Conservation (phyloP, 2,329 filamentous ascomycete species). For the Zymoseptoria ardabiliae region DNA sequence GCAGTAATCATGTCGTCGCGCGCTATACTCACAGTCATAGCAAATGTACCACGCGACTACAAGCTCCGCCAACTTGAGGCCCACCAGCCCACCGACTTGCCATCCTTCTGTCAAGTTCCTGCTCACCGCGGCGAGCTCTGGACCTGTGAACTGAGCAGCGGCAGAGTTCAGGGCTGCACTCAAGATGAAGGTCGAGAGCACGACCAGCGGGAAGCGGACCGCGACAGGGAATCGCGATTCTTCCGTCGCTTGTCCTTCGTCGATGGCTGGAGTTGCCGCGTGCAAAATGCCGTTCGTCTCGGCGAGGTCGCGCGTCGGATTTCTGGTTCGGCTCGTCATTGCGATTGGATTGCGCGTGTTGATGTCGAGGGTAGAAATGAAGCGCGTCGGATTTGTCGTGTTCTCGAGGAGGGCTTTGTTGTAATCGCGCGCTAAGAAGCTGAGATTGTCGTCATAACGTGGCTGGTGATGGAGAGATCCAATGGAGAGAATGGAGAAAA, state of each 20-base stretch:
- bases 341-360: neutral
- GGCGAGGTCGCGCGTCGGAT: neutral
- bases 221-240: constrained; percentile 25
- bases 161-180: constrained; percentile 59
- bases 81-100: constrained; percentile 51
- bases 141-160: constrained; percentile 51
- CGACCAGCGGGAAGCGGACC: constrained; percentile 37
- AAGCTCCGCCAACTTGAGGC: constrained; percentile 58
- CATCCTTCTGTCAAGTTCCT: constrained; percentile 55
- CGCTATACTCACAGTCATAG: constrained; percentile 56
- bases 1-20: neutral
- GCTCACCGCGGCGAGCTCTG: constrained; percentile 61
- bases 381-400: too few relatives aligned
- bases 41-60: constrained; percentile 64
- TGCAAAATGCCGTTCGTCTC: neutral
- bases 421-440: too few relatives aligned
- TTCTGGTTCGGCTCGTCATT: neutral
- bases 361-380: neutral
- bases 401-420: too few relatives aligned
- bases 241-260: constrained; percentile 1
- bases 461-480: too few relatives aligned
- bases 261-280: neutral
- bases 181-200: constrained; percentile 52
- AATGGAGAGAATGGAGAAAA: too few relatives aligned
- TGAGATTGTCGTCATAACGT: too few relatives aligned